phyloP scores from a whole-genome alignment of 2,329 filamentous ascomycete genomes.

The Dryadomyces sulphureus region DNA sequence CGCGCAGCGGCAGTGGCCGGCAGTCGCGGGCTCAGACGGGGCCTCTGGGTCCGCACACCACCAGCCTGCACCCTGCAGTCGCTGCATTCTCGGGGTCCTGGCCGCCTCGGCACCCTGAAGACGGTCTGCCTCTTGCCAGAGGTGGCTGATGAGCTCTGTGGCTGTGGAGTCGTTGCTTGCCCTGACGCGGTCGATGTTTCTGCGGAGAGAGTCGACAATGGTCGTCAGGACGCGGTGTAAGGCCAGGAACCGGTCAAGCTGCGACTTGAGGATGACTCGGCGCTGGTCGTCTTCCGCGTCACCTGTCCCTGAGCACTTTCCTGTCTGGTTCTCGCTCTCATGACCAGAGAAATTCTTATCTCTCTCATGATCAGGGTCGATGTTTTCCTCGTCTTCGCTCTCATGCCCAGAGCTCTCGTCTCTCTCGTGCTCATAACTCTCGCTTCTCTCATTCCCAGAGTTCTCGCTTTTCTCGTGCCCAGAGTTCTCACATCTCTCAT shows the following conservation, averaged over 20 bases:
- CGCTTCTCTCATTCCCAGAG: neutral
- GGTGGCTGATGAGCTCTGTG: neutral
- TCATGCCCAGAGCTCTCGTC: no score
- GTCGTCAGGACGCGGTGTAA: neutral
- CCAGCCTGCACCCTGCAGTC: conserved; percentile 1
- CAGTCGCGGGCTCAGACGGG: neutral
- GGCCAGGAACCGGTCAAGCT: neutral
- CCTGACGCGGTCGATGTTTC: conserved; percentile 3
- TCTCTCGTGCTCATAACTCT: neutral
- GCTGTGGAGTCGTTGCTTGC: neutral
- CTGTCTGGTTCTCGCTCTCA: no score
- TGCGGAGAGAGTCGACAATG: neutral
- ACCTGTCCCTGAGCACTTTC: no score
- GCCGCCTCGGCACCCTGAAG: conserved; percentile 5
- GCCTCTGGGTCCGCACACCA: neutral
- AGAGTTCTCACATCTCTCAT: no score
- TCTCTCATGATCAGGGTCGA: no score
- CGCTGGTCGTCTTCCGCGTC: no score
- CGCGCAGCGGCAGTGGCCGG: no score
- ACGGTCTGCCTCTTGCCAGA: conserved; percentile 5
- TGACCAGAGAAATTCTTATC: no score
- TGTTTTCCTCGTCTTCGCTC: no score
- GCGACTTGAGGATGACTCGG: neutral
- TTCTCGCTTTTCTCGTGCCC: no score
- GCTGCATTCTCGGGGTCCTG: neutral